Conservation (phyloP, 306 rosid species). For the Cucurbita pepo region DNA sequence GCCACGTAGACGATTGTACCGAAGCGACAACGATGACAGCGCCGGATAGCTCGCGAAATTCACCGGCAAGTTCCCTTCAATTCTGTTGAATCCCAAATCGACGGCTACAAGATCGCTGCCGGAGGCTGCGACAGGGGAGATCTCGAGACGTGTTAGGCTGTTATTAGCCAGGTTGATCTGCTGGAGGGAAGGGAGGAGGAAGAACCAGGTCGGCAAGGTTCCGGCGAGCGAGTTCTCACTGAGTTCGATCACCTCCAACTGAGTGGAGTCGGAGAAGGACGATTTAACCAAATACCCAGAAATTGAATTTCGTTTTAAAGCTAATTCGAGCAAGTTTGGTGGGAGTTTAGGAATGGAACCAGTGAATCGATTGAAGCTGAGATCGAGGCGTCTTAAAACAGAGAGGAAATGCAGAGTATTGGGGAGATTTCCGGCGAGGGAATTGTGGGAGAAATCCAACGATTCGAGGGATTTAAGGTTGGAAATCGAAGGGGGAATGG, state of each 20-base stretch:
- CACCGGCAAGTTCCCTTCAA: conserved; percentile 51
- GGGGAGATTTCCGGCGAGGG: conserved; percentile 39
- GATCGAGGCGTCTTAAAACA: conserved; percentile 43
- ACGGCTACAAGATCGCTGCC: conserved; percentile 56
- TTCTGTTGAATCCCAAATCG: conserved; percentile 59
- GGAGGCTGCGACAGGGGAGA: conserved; percentile 8
- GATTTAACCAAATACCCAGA: conserved; percentile 40
- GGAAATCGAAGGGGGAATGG: conserved; percentile 36
- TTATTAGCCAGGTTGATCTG: conserved; percentile 64
- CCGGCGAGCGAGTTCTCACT: conserved; percentile 54
- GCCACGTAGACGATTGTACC: conserved; percentile 67
- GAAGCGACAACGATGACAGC: conserved; percentile 51
- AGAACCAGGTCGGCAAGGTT: conserved; percentile 43
- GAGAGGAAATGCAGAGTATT: conserved; percentile 24
- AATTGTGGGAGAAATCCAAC: conserved; percentile 47
- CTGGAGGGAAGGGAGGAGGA: conserved; percentile 47
- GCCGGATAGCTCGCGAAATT: conserved; percentile 38
- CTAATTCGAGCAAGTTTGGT: conserved; percentile 48
- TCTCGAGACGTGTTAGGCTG: conserved; percentile 39
- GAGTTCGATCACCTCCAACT: conserved; percentile 63
- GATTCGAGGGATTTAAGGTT: conserved; percentile 37
- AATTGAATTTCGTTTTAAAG: conserved; percentile 45
- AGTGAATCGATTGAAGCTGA: conserved; percentile 51
- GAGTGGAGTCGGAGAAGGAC: conserved; percentile 25
- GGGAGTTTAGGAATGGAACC: conserved; percentile 55